Base-by-base conservation (phyloP, 805 yeast genomes). In the Barnettozyma salicaria region DNA sequence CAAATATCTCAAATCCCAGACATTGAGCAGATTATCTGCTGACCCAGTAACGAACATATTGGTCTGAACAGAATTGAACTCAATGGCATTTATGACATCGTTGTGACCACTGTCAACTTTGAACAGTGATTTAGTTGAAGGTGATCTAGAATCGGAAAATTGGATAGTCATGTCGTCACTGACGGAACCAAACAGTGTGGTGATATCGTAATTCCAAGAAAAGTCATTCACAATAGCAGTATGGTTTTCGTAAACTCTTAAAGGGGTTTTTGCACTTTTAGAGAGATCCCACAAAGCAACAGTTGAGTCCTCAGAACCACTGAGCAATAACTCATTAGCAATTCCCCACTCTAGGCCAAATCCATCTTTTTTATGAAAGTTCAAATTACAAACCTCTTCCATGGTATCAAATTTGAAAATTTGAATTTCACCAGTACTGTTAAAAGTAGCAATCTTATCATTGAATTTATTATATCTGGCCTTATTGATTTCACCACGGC, bases 1-100 rank as follows among this genome's bases (percentile, higher is more conserved):
- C 21, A 76, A 65, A 51, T 77, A 76, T 53, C 95, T 70, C 37
- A 83, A 59, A 55, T 88, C 96, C 78, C 86, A 86, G 19, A 81
- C 62, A 35, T 73, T 74, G 16, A 86, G 73, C n/a, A 78, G 63
- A 49, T 78, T 77, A 55, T 87, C 96, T 19, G 80, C 76, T 10
- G 87, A 81, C 17, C 83, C 95, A 1, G 92, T 82, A 11, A 80
- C 89, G 32, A 83, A 66, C 40, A 85, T 56, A 27, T 67, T 57
- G n/a, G 49, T 49, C 13, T 74, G 36, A 5, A 60, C 57, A 0
- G 85, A 81, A 50, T 80, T 80, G 60, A 82, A 82, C 29, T 72
- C 74, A 31, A 82, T 71, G 2, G 83, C 70, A 52, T 81, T 83
- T 46, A 85, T 77, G n/a, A 77, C 74, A 32, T 72, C 80, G 3